phyloP scores from a whole-genome alignment of 73 alveolate species.

The Blepharisma japonicum region DNA sequence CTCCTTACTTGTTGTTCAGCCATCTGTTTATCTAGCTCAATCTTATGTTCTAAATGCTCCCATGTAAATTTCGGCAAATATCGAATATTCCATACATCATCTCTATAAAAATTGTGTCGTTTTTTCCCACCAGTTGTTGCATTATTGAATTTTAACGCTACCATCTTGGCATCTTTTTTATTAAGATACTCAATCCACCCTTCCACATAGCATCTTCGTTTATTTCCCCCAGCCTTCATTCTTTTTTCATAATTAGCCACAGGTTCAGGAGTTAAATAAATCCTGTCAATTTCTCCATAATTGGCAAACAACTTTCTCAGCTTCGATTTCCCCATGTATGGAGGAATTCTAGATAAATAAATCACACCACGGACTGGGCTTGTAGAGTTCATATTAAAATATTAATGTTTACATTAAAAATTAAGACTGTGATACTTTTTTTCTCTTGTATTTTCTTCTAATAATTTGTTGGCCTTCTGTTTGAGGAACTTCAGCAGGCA shows the following conservation, averaged over 20 bases:
- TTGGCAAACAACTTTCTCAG: conserved; percentile 46
- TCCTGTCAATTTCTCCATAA: conserved; percentile 59
- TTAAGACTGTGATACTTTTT: not conserved
- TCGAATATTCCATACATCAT: conserved; percentile 91
- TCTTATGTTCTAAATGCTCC: conserved; percentile 83
- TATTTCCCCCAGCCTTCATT: conserved; percentile 46
- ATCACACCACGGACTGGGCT: conserved; percentile 52
- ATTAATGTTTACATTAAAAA: not conserved
- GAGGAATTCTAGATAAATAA: conserved; percentile 73
- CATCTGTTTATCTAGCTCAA: conserved; percentile 14
- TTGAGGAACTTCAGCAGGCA: too few relatives aligned
- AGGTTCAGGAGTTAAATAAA: conserved; percentile 65
- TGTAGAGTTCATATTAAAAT: not conserved
- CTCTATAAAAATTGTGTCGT: conserved; percentile 77
- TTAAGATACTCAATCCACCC: conserved; percentile 98
- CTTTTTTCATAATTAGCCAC: conserved; percentile 11
- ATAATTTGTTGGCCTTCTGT: too few relatives aligned
- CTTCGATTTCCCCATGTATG: conserved; percentile 62
- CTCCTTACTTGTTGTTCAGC: conserved; percentile 28
- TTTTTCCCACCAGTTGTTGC: conserved; percentile 79
- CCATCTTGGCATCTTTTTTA: conserved; percentile 89
- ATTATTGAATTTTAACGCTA: conserved; percentile 85
- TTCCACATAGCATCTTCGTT: conserved; percentile 68
- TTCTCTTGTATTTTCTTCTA: too few relatives aligned
- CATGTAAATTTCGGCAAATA: conserved; percentile 94